Evolutionary conservation across 495 filamentous ascomycete genomes (phyloP).

Genomic region (Daldinia loculata): DNA sequence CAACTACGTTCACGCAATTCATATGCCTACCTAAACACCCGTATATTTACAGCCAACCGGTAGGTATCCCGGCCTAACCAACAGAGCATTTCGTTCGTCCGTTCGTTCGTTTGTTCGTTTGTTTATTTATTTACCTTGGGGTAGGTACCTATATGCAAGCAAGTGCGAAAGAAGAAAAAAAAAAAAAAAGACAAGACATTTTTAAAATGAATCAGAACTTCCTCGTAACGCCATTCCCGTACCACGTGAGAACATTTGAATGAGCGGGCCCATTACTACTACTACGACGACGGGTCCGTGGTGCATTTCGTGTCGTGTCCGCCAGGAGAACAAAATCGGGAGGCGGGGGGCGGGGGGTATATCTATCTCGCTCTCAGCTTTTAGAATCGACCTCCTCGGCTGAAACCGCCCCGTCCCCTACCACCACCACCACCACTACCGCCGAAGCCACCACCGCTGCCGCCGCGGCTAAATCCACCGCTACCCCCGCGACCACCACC

Average conservation of each 20-base stretch:
- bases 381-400: constrained; percentile 38
- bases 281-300: constrained; percentile 1
- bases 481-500: constrained; percentile 43
- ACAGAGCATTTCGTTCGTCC: too few relatives aligned
- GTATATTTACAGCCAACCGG: too few relatives aligned
- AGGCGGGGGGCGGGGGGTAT: not conserved
- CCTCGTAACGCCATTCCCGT: constrained; percentile 45
- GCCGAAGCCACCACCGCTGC: constrained; percentile 37
- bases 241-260: constrained; percentile 34
- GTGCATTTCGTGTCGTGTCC: too few relatives aligned
- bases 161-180: constrained; percentile 4
- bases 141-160: not conserved
- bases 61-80: too few relatives aligned
- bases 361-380: constrained; percentile 1
- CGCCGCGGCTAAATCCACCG: constrained; percentile 36
- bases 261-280: not conserved
- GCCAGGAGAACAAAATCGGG: not conserved
- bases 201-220: constrained; percentile 3
- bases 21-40: too few relatives aligned
- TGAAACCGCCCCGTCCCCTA: constrained; percentile 11
- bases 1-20: too few relatives aligned
- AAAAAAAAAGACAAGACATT: constrained; percentile 4
- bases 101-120: too few relatives aligned
- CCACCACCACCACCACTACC: not conserved
- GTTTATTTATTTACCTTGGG: too few relatives aligned